Conservation (phyloP, 1,284 basidiomycete genomes). For the Neonothopanus nambi region DNA sequence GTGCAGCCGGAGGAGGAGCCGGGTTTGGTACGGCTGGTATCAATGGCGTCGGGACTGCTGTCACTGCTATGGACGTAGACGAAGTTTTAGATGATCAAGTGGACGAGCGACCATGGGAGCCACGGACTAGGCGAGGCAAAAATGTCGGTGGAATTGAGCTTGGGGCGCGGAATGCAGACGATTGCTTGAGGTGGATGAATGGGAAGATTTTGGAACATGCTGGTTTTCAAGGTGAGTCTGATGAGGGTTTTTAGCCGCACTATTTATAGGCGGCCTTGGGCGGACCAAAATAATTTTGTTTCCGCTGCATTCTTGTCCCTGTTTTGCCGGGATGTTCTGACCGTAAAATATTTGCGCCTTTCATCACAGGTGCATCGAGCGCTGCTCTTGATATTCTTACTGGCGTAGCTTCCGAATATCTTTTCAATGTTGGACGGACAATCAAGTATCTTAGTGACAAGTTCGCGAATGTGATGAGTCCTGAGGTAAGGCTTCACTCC, state of each 20-base stretch:
- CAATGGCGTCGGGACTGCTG: conserved; percentile 13
- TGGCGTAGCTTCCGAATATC: conserved; percentile 78
- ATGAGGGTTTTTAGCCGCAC: neutral
- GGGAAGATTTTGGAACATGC: conserved; percentile 80
- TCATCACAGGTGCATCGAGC: conserved; percentile 55
- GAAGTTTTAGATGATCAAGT: conserved; percentile 18
- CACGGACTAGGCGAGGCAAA: conserved; percentile 7
- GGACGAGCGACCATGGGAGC: conserved; percentile 16
- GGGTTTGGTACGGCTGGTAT: conserved; percentile 12
- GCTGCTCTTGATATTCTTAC: conserved; percentile 81
- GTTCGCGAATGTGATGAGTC: conserved; percentile 74
- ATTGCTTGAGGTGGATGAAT: conserved; percentile 70
- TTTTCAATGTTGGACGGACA: conserved; percentile 85
- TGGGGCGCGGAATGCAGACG: conserved; percentile 53
- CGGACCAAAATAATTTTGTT: neutral
- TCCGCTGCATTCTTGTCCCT: neutral
- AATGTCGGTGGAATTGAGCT: conserved; percentile 41
- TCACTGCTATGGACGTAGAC: conserved; percentile 17
- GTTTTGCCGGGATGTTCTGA: conserved; percentile 11
- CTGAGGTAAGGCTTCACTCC: conserved; percentile 60
- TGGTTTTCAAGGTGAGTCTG: conserved; percentile 81
- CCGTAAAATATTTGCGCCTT: neutral
- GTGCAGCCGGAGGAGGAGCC: neutral
- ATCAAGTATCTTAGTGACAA: conserved; percentile 83
- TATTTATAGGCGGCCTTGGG: neutral